Evolutionary conservation across 257 asterid genomes (phyloP).

Genomic region (Nicotiana paniculata): DNA sequence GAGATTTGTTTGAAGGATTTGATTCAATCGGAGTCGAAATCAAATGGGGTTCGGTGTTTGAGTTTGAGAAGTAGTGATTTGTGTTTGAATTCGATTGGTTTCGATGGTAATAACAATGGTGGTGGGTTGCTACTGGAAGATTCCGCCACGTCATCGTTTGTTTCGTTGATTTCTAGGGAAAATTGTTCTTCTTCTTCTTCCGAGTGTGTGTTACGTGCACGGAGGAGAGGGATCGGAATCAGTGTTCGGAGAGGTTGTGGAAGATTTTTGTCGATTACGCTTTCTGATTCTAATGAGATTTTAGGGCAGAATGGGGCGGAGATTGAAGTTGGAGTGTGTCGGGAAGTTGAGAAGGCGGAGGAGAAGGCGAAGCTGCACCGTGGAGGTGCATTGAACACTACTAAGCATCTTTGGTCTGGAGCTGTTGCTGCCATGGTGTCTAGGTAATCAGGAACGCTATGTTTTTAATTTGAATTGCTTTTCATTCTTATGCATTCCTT

Average conservation of each 20-base stretch:
- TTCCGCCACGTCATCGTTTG: slow-evolving; percentile 51
- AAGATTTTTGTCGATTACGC: slow-evolving; percentile 53
- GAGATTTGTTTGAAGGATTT: slow-evolving; percentile 33
- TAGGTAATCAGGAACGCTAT: slow-evolving; percentile 33
- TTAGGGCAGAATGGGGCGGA: slow-evolving; percentile 45
- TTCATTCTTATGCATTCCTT: background rate
- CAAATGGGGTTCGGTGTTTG: background rate
- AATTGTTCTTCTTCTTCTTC: slow-evolving; percentile 8
- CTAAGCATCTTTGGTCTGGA: slow-evolving; percentile 97
- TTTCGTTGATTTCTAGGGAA: slow-evolving; percentile 35
- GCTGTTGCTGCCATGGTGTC: slow-evolving; percentile 88
- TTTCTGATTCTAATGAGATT: slow-evolving; percentile 48
- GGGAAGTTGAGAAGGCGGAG: slow-evolving; percentile 33
- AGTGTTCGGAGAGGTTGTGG: slow-evolving; percentile 15
- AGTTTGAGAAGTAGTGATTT: background rate
- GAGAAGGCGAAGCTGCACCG: slow-evolving; percentile 21
- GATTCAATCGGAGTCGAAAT: slow-evolving; percentile 10
- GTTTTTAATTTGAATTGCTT: background rate
- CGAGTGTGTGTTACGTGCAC: slow-evolving; percentile 23
- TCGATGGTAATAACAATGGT: background rate
- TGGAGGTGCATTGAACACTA: slow-evolving; percentile 58
- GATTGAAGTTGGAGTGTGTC: slow-evolving; percentile 21
- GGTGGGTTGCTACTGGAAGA: slow-evolving; percentile 79
- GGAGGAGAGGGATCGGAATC: slow-evolving; percentile 26
- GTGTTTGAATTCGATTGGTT: slow-evolving; percentile 12